Conservation (phyloP, 352 stramenopile genomes). For the Phytopythium kandeliae region DNA sequence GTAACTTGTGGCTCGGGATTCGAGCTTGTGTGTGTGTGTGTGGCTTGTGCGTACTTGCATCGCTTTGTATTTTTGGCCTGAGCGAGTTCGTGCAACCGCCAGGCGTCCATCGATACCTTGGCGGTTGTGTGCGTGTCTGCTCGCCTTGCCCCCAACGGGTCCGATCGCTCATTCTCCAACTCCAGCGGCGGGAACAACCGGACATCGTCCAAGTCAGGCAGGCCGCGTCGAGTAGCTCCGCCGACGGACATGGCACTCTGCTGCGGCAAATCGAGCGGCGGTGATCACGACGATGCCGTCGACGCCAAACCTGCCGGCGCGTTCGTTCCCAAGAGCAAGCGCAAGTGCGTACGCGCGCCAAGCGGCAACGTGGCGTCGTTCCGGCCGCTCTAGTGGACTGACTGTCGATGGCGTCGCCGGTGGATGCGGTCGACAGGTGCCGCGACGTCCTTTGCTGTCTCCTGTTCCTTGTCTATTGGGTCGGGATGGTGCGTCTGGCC, state of each 20-base stretch:
- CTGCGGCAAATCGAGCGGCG: constrained; percentile 12
- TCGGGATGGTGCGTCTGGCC: constrained; percentile 51
- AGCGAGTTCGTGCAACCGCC: neutral
- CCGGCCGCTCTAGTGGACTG: neutral
- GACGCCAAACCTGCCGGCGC: constrained; percentile 12
- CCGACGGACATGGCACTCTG: constrained; percentile 4
- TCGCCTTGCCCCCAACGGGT: too few relatives aligned
- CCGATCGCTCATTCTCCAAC: neutral
- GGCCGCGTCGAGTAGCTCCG: too few relatives aligned
- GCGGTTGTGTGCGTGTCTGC: neutral
- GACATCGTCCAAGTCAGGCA: too few relatives aligned
- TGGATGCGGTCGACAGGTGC: constrained; percentile 28
- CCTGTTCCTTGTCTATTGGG: constrained; percentile 83
- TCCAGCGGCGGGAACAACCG: neutral
- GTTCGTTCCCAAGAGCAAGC: constrained; percentile 21
- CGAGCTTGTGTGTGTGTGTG: too few relatives aligned
- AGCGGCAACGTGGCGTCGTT: too few relatives aligned
- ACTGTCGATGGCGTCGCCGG: neutral
- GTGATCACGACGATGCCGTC: constrained; percentile 10
- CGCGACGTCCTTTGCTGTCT: constrained; percentile 77
- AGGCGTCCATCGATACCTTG: too few relatives aligned
- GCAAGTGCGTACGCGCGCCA: constrained; percentile 12
- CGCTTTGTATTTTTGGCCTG: constrained; percentile 1
- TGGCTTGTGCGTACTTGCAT: too few relatives aligned
- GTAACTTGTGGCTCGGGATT: too few relatives aligned